Evolutionary conservation across 768 basidiomycete genomes (phyloP), one percentile per base, ranked within the genome.

Genomic region (Paxillus ammoniavirescens): DNA sequence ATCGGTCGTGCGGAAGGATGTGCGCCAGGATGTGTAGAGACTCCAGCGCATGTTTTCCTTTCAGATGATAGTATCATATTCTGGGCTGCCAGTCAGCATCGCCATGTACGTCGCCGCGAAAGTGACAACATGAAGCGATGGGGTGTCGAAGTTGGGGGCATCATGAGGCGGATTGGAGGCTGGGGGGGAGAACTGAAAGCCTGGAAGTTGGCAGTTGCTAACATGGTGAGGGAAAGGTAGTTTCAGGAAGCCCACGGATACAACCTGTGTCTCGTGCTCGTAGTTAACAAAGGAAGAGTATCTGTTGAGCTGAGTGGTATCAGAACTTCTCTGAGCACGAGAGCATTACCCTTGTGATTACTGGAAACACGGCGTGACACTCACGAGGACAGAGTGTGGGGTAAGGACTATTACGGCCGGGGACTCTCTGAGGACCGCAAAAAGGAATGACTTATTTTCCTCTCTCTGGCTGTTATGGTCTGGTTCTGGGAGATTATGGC

Each of bases 111-210:
- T n/a, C 47, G 59, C 18, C 58, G 61, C 14, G 58, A 68, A 44
- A 15, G 46, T 13, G 69, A 53, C 5, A 58, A 59, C 33, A 72
- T 79, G 69, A 44, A 51, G 1, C 49, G 64, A 26, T 65, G 72
- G 13, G 78, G 73, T 1, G 18, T 75, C 12, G 62, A 56, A 9
- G 38, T 56, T 5, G 76, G 74, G 5, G 64, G 55, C 8, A 64
- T 66, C 23, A 79, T 80, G 78, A 65, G 75, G 30, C 68, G 80
- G 42, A 60, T 82, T 10, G 75, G 78, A 0, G 81, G 81, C 5
- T 82, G 77, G 80, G 80, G 81, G 10, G 48, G 50, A 0, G 74
- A 77, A 43, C 55, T 76, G 31, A 64, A 58, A 10, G 52, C 30
- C 1, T 83, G 81, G 80, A 58, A 57, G 40, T 40, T 26, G 18